Base-by-base conservation (phyloP, 2,329 filamentous ascomycete genomes). In the Aspergillus neoniger region DNA sequence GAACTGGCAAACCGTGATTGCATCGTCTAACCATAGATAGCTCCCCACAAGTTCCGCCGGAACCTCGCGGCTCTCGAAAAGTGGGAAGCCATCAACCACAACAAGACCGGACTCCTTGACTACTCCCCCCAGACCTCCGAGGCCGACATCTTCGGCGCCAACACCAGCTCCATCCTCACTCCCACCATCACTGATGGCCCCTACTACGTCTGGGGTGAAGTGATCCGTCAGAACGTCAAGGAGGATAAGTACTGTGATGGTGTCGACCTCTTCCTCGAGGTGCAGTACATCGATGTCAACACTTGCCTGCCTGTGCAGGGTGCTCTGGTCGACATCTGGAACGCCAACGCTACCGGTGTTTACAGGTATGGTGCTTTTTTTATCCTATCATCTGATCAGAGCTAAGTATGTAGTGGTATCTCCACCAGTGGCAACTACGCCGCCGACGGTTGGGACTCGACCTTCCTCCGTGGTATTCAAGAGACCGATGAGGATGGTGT, bases 391-490 rank as follows among this genome's bases (percentile, higher is more conserved):
- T 3, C 7, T 0, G 7, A 38, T 5, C 5, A 23, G 10, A 69
- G 30, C 64, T 55, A 17, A 62, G 25, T n/a, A 4, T 8, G 9
- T 19, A 73, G 71, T 56, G 71, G 70, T 21, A 72, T 72, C 50
- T 70, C 69, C 1, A 58, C 56, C 23, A 67, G 64, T 0, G 71
- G 69, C 23, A 73, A 72, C 56, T 70, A 73, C 17, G 71, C 70
- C 5, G 66, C 67, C 8, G 62, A 61, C 57, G 77, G 69, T 39
- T 72, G 66, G 53, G 72, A 74, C n/a, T 74, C 75, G 1, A 82
- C 79, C 14, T 83, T 76, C 70, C 74, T 83, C 5, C 80, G 82
- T 3, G 82, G 82, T 32, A 77, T 83, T 47, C 79, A 82, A 66
- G 69, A 73, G 12, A 79, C 80, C 1, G 76, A 83, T 62, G 62